Evolutionary conservation across 306 rosid genomes (phyloP).

Genomic region (Ochetophila trinervis): DNA sequence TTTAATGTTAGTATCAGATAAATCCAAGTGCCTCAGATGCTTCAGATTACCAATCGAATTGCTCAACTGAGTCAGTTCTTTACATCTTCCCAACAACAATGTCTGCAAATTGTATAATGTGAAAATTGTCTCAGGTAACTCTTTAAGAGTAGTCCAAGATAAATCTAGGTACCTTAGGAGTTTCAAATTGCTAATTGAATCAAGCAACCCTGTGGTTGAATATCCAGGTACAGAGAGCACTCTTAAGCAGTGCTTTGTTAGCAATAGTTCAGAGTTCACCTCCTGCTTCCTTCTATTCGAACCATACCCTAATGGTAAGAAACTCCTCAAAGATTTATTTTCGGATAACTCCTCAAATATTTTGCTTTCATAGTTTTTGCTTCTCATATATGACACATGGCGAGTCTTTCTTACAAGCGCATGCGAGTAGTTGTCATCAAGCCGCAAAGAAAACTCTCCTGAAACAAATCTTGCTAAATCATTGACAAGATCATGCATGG

Average conservation of each 20-base stretch:
- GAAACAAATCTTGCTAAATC: constrained; percentile 8
- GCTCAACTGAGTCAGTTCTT: too few relatives aligned
- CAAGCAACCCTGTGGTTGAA: too few relatives aligned
- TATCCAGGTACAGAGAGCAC: neutral
- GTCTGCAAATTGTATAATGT: too few relatives aligned
- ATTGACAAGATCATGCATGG: constrained; percentile 18
- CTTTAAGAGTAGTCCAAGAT: too few relatives aligned
- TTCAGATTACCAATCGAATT: too few relatives aligned
- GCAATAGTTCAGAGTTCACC: neutral
- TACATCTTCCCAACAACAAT: too few relatives aligned
- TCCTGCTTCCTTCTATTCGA: too few relatives aligned
- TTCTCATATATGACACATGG: neutral
- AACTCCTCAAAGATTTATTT: neutral
- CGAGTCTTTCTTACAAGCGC: neutral
- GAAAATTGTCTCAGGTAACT: too few relatives aligned
- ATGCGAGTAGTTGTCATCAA: neutral
- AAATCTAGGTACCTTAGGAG: too few relatives aligned
- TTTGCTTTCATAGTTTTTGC: neutral
- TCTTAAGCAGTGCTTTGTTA: neutral
- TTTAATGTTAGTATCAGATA: too few relatives aligned
- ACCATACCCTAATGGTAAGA: constrained; percentile 1
- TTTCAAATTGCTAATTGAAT: too few relatives aligned
- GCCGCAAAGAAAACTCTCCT: constrained; percentile 1
- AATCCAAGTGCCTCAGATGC: too few relatives aligned
- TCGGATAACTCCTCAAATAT: neutral